phyloP scores from a whole-genome alignment of 2,329 filamentous ascomycete genomes.

The Talaromyces sp. region DNA sequence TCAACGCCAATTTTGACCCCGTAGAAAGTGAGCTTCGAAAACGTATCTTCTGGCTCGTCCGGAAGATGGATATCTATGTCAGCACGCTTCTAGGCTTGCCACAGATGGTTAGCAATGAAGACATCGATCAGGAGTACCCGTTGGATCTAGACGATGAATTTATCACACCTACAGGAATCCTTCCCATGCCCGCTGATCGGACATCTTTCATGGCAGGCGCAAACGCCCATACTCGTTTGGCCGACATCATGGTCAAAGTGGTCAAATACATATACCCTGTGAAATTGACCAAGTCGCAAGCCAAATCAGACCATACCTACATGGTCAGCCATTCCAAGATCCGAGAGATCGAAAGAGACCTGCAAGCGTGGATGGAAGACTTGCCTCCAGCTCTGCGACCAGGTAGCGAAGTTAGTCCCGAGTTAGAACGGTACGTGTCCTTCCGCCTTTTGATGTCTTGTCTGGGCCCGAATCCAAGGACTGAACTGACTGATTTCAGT shows the following conservation, averaged over 20 bases:
- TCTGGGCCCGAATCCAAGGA: background rate
- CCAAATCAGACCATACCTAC: slow-evolving; percentile 53
- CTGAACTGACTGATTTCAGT: slow-evolving; percentile 25
- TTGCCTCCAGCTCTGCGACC: slow-evolving; percentile 75
- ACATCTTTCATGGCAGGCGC: slow-evolving; percentile 57
- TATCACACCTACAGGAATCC: slow-evolving; percentile 45
- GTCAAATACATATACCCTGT: slow-evolving; percentile 63
- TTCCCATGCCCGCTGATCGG: slow-evolving; percentile 53
- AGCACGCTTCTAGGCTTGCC: slow-evolving; percentile 49
- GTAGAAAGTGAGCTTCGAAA: slow-evolving; percentile 70
- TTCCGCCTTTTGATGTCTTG: background rate
- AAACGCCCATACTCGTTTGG: slow-evolving; percentile 58
- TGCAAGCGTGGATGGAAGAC: slow-evolving; percentile 61
- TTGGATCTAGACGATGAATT: slow-evolving; percentile 46
- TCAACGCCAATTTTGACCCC: slow-evolving; percentile 65
- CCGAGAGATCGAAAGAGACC: slow-evolving; percentile 60
- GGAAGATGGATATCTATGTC: slow-evolving; percentile 51
- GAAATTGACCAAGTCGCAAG: slow-evolving; percentile 46
- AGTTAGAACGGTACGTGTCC: slow-evolving; percentile 67
- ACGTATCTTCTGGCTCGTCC: slow-evolving; percentile 55
- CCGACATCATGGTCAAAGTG: slow-evolving; percentile 58
- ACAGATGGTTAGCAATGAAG: slow-evolving; percentile 48
- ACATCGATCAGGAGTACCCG: slow-evolving; percentile 50
- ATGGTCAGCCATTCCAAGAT: slow-evolving; percentile 62
- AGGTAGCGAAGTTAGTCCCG: slow-evolving; percentile 68